Conservation (phyloP, 2,329 filamentous ascomycete species). For the Botryotinia globosa region DNA sequence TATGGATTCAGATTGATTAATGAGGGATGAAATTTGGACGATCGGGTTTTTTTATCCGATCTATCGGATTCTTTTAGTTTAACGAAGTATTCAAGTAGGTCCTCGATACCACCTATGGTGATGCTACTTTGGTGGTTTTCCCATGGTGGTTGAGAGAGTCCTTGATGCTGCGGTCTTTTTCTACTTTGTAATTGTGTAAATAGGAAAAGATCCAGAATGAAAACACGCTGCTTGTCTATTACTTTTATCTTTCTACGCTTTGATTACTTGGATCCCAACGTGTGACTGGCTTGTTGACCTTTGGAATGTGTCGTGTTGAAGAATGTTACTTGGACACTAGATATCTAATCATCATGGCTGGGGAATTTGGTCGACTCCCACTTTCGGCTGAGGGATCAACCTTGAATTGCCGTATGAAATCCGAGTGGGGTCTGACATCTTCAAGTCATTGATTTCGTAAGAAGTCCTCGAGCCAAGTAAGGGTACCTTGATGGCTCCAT, state of each 20-base stretch:
- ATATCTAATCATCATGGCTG: too few relatives aligned
- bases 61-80: slow-evolving; percentile 18
- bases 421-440: not conserved
- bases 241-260: not conserved
- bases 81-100: slow-evolving; percentile 20
- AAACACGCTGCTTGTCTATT: slow-evolving; percentile 18
- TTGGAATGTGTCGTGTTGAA: not conserved
- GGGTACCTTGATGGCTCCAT: not conserved
- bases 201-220: slow-evolving; percentile 24
- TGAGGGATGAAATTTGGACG: slow-evolving; percentile 22
- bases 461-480: not conserved
- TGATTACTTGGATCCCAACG: not conserved
- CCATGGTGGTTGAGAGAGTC: slow-evolving; percentile 11
- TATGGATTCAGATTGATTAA: slow-evolving; percentile 24
- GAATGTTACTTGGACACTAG: not conserved
- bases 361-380: too few relatives aligned
- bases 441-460: not conserved
- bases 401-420: not conserved
- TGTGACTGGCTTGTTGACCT: not conserved
- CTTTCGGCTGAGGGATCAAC: not conserved
- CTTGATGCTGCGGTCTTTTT: slow-evolving; percentile 18
- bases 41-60: slow-evolving; percentile 19
- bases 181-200: slow-evolving; percentile 22
- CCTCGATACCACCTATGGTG: not conserved
- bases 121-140: slow-evolving; percentile 17